A percentile compares a stretch with the other conserved stretches of the same genome.
Conservation (phyloP, 1,284 basidiomycete species). For the Ustilago loliicola region DNA sequence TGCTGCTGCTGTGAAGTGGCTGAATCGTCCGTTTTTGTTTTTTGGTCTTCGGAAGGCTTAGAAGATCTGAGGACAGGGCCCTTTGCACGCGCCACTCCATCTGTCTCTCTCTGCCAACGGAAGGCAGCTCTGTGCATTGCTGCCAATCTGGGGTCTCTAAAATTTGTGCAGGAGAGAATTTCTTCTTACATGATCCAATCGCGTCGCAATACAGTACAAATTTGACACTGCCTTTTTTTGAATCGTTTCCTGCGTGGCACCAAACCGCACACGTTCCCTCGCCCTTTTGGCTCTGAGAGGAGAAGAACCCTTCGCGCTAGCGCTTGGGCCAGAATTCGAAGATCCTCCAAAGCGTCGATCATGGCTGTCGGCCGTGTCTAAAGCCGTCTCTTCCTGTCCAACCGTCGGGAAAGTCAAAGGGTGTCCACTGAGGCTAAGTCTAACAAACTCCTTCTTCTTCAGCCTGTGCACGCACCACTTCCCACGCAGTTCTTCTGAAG, state of each 20-base stretch:
- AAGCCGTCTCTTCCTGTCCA: conserved; percentile 21
- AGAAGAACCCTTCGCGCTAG: conserved; percentile 4
- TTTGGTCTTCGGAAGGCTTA: not conserved
- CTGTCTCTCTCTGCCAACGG: not conserved
- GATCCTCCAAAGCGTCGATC: not conserved
- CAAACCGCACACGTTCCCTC: conserved; percentile 5
- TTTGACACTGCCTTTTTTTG: not conserved
- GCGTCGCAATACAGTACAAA: not conserved
- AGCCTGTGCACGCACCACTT: conserved; percentile 17
- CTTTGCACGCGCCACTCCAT: not conserved
- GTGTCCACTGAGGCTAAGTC: not conserved
- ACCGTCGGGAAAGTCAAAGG: not conserved
- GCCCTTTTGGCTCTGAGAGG: not conserved
- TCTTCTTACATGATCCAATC: conserved; percentile 12
- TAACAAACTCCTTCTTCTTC: conserved; percentile 3
- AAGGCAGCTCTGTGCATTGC: not conserved
- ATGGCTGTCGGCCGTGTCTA: conserved; percentile 31
- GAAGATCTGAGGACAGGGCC: no score
- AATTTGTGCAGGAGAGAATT: conserved; percentile 21
- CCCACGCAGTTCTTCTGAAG: not conserved
- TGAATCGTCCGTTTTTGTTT: conserved; percentile 6
- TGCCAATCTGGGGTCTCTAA: conserved; percentile 12
- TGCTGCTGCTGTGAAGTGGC: conserved; percentile 1
- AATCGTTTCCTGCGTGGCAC: not conserved
- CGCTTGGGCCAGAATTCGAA: conserved; percentile 34